A percentile compares a stretch with the other conserved stretches of the same genome.
Evolutionary conservation across 441 rosid genomes (phyloP).

Genomic region (Erodium moschatum): DNA sequence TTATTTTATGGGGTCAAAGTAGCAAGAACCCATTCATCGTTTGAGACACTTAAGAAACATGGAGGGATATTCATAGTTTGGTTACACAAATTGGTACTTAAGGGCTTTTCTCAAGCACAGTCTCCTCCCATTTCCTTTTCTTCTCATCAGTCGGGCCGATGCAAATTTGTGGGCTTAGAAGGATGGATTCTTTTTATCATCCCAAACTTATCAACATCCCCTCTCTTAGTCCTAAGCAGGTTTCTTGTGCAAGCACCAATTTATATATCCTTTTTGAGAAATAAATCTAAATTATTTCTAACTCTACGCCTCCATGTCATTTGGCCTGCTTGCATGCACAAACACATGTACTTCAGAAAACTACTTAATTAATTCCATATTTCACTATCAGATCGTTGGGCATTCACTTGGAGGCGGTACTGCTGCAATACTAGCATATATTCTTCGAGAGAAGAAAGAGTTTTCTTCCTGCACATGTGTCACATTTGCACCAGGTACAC

Average conservation of each 20-base stretch:
- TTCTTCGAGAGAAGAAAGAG: constrained; percentile 66
- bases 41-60: background rate
- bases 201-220: background rate
- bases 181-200: background rate
- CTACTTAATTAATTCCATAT: constrained; percentile 10
- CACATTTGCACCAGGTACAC: constrained; percentile 85
- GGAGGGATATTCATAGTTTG: background rate
- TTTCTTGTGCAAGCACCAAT: background rate
- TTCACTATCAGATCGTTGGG: constrained; percentile 56
- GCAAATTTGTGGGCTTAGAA: constrained; percentile 1
- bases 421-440: constrained; percentile 62
- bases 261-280: background rate
- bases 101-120: background rate
- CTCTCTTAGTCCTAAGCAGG: background rate
- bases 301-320: background rate
- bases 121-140: background rate
- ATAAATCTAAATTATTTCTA: background rate
- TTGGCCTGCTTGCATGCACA: background rate
- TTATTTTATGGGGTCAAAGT: background rate
- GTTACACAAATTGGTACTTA: background rate
- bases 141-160: background rate
- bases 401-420: constrained; percentile 99
- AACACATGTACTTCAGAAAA: background rate
- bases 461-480: constrained; percentile 61
- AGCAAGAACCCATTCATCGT: background rate